Evolutionary conservation across 345 rosid species (phyloP).

Genomic region (Salix caprea): DNA sequence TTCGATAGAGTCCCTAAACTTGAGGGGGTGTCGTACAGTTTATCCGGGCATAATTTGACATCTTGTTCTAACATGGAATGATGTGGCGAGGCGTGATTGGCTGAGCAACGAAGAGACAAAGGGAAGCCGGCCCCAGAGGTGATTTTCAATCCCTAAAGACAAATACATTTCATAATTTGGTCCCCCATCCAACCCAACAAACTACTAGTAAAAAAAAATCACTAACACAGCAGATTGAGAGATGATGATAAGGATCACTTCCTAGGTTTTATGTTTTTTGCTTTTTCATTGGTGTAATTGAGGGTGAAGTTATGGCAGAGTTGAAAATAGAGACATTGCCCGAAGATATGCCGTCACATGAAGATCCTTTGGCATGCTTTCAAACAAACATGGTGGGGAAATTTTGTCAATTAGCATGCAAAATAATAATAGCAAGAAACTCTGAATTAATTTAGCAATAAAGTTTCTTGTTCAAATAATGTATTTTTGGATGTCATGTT

Average conservation of each 20-base stretch:
- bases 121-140: slow-evolving; percentile 14
- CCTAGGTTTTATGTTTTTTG: neutral
- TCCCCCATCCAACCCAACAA: neutral
- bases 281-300: neutral
- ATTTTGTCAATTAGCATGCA: too few species aligned
- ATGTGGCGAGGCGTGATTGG: slow-evolving; percentile 33
- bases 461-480: too few species aligned
- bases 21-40: neutral
- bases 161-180: neutral
- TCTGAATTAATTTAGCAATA: too few species aligned
- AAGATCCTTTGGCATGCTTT: neutral
- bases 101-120: slow-evolving; percentile 17
- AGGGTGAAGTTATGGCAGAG: neutral
- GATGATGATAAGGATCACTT: too few species aligned
- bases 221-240: neutral
- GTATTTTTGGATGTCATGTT: too few species aligned
- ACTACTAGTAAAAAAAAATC: neutral
- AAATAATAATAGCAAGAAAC: too few species aligned
- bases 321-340: neutral
- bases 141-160: slow-evolving; percentile 4
- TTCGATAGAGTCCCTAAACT: neutral
- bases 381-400: neutral
- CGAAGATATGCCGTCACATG: neutral
- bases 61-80: slow-evolving; percentile 3
- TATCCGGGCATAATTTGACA: neutral